Percentiles rank a stretch among this genome's conserved stretches.
Conservation (phyloP, 2,329 filamentous ascomycete species). For the Botryotinia narcissicola region DNA sequence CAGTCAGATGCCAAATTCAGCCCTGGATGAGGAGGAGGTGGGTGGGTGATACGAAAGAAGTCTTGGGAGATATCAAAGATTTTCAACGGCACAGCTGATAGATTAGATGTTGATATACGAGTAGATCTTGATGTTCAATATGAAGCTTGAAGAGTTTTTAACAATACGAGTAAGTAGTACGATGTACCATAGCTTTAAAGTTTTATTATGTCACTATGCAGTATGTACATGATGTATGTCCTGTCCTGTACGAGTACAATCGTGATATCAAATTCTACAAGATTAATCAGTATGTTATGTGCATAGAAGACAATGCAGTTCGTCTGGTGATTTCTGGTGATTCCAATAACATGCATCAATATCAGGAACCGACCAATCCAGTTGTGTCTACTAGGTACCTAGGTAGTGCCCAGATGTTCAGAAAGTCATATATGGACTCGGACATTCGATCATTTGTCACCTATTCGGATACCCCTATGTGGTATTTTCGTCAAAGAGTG, state of each 20-base stretch:
- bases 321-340: not conserved
- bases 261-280: not conserved
- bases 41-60: not conserved
- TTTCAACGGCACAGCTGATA: not conserved
- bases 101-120: not conserved
- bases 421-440: not conserved
- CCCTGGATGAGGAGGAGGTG: not conserved
- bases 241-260: too few relatives aligned
- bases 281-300: not conserved
- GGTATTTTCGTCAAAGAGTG: not conserved
- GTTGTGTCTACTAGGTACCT: not conserved
- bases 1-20: constrained; percentile 9
- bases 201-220: not conserved
- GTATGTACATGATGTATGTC: not conserved
- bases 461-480: not conserved
- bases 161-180: not conserved
- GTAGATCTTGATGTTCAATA: not conserved
- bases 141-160: not conserved
- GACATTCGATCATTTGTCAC: not conserved
- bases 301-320: not conserved
- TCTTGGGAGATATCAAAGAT: not conserved
- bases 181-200: not conserved
- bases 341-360: not conserved
- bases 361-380: not conserved
- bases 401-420: not conserved